phyloP scores from a whole-genome alignment of 176 grass and related monocot species.

The Calamus simplicifolius region DNA sequence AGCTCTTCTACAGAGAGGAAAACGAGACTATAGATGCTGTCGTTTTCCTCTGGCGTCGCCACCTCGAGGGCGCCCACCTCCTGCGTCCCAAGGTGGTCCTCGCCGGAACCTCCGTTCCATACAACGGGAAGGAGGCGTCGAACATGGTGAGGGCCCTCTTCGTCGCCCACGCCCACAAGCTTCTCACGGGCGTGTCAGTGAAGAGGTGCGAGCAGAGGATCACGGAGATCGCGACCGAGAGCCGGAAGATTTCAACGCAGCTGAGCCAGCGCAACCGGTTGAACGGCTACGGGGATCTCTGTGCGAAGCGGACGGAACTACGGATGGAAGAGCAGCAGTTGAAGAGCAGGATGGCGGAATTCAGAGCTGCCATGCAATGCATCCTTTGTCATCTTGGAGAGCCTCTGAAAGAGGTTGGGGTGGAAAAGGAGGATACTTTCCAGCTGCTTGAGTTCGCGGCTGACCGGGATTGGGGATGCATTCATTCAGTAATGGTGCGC shows the following conservation, averaged over 20 bases:
- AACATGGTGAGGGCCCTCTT: neutral
- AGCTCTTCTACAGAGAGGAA: neutral
- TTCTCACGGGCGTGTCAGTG: neutral
- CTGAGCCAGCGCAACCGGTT: no score
- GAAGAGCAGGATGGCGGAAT: slow-evolving; percentile 1
- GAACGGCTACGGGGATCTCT: neutral
- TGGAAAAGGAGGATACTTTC: neutral
- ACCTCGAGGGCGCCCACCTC: slow-evolving; percentile 2
- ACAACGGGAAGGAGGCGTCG: neutral
- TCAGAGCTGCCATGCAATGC: neutral
- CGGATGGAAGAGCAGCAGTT: neutral
- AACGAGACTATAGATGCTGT: neutral
- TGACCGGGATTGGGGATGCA: neutral
- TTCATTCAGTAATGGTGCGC: neutral
- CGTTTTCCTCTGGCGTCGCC: neutral
- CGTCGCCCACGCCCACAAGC: neutral
- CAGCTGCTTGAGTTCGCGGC: neutral
- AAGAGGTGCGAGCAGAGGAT: neutral
- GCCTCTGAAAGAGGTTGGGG: neutral
- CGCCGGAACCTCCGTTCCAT: neutral
- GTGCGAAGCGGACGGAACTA: neutral
- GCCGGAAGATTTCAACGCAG: no score
- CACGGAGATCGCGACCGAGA: neutral
- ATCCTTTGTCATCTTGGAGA: slow-evolving; percentile 1
- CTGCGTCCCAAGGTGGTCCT: neutral